These are phyloP conservation scores for Ceratocystis cubensis DNA, from an alignment of 2,329 filamentous ascomycete species.

Conservation along the genomic window DNA sequence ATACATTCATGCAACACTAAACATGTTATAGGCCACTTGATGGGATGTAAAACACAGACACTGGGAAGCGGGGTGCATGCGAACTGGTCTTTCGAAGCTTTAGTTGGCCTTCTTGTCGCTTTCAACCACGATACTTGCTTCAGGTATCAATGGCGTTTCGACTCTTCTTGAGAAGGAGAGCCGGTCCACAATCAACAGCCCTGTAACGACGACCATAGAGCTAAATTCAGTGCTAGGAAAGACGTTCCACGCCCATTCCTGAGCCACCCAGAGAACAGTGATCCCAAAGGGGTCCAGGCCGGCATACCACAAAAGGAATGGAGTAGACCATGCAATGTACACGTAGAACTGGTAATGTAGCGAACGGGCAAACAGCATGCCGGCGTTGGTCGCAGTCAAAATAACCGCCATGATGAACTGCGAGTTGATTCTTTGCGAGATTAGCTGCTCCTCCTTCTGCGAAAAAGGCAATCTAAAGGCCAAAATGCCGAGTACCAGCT, in stretches of 20 bases:
- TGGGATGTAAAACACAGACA: neutral
- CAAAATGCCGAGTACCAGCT: conserved; percentile 38
- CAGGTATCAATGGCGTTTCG: conserved; percentile 16
- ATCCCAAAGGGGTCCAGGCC: conserved; percentile 55
- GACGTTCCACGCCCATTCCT: conserved; percentile 91
- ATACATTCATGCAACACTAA: neutral
- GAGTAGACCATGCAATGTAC: conserved; percentile 80
- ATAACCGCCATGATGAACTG: conserved; percentile 65
- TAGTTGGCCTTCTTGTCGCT: conserved; percentile 26
- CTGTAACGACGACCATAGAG: conserved; percentile 53
- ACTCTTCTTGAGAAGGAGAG: conserved; percentile 17
- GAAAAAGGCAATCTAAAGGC: conserved; percentile 35
- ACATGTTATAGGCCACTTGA: neutral
- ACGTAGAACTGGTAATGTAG: conserved; percentile 94
- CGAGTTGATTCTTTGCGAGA: conserved; percentile 49
- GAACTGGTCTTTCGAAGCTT: conserved; percentile 12
- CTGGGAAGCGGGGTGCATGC: neutral
- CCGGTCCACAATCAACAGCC: conserved; percentile 48
- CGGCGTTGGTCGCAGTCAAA: conserved; percentile 63
- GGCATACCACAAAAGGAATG: conserved; percentile 73
- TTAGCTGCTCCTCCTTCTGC: conserved; percentile 41
- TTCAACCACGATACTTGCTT: conserved; percentile 24
- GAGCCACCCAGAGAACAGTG: conserved; percentile 57
- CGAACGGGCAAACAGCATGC: conserved; percentile 73
- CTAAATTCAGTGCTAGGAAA: conserved; percentile 61